Conservation (phyloP, 768 basidiomycete species). For the Rubroboletus satanas region DNA sequence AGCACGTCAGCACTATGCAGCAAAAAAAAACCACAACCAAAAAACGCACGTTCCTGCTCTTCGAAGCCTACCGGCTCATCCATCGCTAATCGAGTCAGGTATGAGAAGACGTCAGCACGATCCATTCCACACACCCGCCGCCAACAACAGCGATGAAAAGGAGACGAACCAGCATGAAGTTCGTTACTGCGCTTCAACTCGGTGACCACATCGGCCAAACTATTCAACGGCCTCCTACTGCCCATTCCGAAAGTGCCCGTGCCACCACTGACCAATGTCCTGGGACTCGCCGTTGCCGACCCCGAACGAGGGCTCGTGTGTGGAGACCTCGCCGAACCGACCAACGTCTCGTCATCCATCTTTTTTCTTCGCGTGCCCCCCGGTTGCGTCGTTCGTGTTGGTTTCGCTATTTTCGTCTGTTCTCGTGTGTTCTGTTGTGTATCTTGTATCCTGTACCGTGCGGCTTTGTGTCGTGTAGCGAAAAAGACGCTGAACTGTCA, state of each 20-base stretch:
- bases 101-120: neutral
- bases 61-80: constrained; percentile 34
- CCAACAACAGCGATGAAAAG: neutral
- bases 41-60: constrained; percentile 35
- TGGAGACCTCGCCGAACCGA: constrained; percentile 19
- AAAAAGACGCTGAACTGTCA: neutral
- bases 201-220: constrained; percentile 41
- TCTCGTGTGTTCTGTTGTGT: neutral
- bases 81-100: constrained; percentile 14
- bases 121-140: neutral
- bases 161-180: constrained; percentile 28
- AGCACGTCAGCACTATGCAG: neutral
- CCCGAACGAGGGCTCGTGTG: constrained; percentile 19
- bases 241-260: constrained; percentile 6
- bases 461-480: neutral
- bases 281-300: constrained; percentile 15
- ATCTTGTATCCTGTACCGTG: neutral
- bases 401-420: neutral
- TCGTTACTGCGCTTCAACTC: constrained; percentile 41
- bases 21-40: neutral
- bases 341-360: constrained; percentile 27
- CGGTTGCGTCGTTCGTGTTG: neutral
- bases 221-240: constrained; percentile 37
- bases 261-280: constrained; percentile 4
- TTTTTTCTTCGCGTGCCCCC: neutral